Evolutionary conservation across 768 basidiomycete genomes (phyloP).

Genomic region (Hericium coralloides): DNA sequence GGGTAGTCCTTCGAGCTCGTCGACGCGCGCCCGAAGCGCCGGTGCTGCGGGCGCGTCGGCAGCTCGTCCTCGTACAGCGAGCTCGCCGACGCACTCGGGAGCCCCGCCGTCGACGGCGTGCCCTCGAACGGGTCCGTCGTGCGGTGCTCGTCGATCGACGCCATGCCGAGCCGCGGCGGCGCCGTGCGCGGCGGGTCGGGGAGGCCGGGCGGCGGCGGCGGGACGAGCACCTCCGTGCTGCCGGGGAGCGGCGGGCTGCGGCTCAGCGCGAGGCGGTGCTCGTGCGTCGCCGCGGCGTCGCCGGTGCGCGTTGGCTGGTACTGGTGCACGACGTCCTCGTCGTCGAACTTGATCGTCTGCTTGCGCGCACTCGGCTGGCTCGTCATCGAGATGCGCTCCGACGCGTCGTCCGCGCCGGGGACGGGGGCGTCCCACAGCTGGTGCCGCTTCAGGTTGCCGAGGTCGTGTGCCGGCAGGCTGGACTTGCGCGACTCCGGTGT

Average conservation of each 20-base stretch:
- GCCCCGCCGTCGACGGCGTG: not conserved
- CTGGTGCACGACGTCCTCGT: conserved; percentile 64
- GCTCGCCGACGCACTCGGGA: not conserved
- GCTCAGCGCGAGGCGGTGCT: conserved; percentile 27
- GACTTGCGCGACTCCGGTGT: conserved; percentile 4
- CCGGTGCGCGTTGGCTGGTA: conserved; percentile 48
- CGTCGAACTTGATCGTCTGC: conserved; percentile 72
- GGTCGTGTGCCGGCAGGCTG: not conserved
- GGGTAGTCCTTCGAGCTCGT: conserved; percentile 29
- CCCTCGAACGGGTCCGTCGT: conserved; percentile 7
- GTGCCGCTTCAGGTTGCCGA: conserved; percentile 57
- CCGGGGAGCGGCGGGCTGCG: conserved; percentile 7
- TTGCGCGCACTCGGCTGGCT: conserved; percentile 20
- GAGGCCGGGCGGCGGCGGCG: not conserved
- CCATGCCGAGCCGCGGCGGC: conserved; percentile 5
- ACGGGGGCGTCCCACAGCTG: conserved; percentile 88
- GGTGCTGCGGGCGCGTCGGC: conserved; percentile 4
- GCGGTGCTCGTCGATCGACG: not conserved
- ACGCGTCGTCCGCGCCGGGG: conserved; percentile 32
- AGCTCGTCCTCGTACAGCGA: not conserved
- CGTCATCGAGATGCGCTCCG: conserved; percentile 30
- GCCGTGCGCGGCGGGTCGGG: conserved; percentile 5
- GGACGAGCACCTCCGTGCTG: not conserved
- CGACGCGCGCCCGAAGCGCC: conserved; percentile 29
- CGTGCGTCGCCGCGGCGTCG: conserved; percentile 33